Conservation (phyloP, 83 land plant species). For the Picea abies region DNA sequence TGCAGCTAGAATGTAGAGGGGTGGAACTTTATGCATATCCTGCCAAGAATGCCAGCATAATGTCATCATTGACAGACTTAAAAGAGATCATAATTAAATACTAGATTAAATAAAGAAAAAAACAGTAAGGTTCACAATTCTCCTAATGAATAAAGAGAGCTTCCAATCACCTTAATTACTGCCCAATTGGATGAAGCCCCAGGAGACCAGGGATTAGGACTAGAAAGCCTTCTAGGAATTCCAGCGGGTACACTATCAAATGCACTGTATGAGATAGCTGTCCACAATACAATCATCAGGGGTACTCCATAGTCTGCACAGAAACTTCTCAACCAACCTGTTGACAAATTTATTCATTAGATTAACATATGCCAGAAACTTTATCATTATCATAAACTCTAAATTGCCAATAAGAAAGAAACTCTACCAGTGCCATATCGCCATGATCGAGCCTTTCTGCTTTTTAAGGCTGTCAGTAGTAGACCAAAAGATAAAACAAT, state of each 20-base stretch:
- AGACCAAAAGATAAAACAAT: too few relatives aligned
- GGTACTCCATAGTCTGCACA: too few relatives aligned
- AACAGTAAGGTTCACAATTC: too few relatives aligned
- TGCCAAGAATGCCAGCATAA: too few relatives aligned
- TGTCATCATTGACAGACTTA: too few relatives aligned
- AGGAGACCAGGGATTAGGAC: conserved; percentile 83
- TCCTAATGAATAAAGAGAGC: background rate
- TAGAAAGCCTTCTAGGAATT: conserved; percentile 81
- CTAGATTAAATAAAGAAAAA: too few relatives aligned
- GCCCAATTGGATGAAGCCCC: conserved; percentile 68
- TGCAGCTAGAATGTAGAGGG: too few relatives aligned
- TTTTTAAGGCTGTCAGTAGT: conserved; percentile 25
- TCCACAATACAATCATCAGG: too few relatives aligned
- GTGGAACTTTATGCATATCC: too few relatives aligned
- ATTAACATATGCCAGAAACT: background rate
- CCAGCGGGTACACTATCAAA: conserved; percentile 23
- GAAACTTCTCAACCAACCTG: background rate
- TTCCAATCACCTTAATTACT: too few relatives aligned
- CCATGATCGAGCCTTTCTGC: conserved; percentile 24
- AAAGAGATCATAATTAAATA: too few relatives aligned
- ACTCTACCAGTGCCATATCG: conserved; percentile 62
- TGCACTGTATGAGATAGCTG: too few relatives aligned
- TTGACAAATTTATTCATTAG: background rate
- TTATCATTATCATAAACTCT: background rate
- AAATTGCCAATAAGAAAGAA: background rate